These are phyloP conservation scores for Mycena sanguinolenta DNA, from an alignment of 768 basidiomycete genomes.

Conservation along the genomic window DNA sequence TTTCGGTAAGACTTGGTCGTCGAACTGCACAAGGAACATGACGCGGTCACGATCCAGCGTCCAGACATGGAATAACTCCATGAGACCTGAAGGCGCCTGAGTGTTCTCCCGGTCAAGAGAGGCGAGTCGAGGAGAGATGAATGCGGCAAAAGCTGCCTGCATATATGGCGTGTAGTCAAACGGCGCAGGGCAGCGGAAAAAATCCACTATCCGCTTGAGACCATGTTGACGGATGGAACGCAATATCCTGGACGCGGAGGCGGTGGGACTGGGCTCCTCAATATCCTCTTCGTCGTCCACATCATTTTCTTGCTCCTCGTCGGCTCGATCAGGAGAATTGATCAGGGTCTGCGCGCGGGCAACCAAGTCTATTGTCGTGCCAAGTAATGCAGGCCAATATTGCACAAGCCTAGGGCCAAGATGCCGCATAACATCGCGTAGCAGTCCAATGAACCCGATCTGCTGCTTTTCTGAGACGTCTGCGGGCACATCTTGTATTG, in stretches of 20 bases:
- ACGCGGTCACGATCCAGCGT: slow-evolving; percentile 68
- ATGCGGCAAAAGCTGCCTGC: slow-evolving; percentile 69
- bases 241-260: slow-evolving; percentile 54
- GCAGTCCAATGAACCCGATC: slow-evolving; percentile 85
- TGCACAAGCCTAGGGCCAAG: slow-evolving; percentile 78
- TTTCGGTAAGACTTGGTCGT: slow-evolving; percentile 77
- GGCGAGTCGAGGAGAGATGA: slow-evolving; percentile 88
- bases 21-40: slow-evolving; percentile 77
- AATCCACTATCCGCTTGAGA: slow-evolving; percentile 88
- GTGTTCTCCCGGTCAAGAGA: slow-evolving; percentile 87
- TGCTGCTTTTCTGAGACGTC: slow-evolving; percentile 73
- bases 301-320: slow-evolving; percentile 49
- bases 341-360: slow-evolving; percentile 74
- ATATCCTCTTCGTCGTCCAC: slow-evolving; percentile 51
- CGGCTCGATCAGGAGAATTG: slow-evolving; percentile 51
- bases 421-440: slow-evolving; percentile 87
- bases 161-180: slow-evolving; percentile 87
- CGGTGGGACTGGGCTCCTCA: slow-evolving; percentile 44
- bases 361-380: slow-evolving; percentile 74
- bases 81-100: slow-evolving; percentile 88
- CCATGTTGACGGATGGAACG: slow-evolving; percentile 86
- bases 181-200: slow-evolving; percentile 79
- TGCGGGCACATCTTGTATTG: slow-evolving; percentile 41
- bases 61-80: slow-evolving; percentile 90
- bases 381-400: slow-evolving; percentile 84